These are phyloP conservation scores for Echinosophora koreensis DNA, from an alignment of 306 rosid species.

Conservation along the genomic window DNA sequence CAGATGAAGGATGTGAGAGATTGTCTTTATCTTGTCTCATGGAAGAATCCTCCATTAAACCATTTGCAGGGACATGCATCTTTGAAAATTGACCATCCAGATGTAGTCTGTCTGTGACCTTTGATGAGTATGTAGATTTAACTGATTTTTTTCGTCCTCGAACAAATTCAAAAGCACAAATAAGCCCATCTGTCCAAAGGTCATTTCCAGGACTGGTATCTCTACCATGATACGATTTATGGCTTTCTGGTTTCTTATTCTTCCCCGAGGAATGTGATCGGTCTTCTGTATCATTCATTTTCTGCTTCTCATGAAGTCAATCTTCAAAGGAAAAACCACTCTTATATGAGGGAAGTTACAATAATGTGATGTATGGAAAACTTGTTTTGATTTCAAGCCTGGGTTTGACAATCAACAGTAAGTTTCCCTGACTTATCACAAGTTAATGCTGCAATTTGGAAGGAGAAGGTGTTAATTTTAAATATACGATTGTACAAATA, in stretches of 20 bases:
- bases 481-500: not conserved
- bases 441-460: conserved; percentile 22
- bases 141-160: conserved; percentile 55
- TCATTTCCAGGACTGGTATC: conserved; percentile 60
- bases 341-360: not conserved
- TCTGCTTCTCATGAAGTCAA: conserved; percentile 42
- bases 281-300: conserved; percentile 52
- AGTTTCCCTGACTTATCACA: conserved; percentile 6
- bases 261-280: conserved; percentile 37
- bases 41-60: conserved; percentile 46
- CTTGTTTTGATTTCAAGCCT: not conserved
- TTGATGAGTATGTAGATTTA: conserved; percentile 50
- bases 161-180: conserved; percentile 87
- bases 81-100: conserved; percentile 48
- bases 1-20: conserved; percentile 43
- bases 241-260: conserved; percentile 57
- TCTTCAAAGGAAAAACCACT: conserved; percentile 20
- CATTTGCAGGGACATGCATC: conserved; percentile 49
- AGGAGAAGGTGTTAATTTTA: not conserved
- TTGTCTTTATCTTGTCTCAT: conserved; percentile 44
- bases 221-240: conserved; percentile 49
- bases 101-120: conserved; percentile 47
- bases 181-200: conserved; percentile 91
- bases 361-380: not conserved
- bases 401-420: conserved; percentile 33